These are phyloP conservation scores for Papilionanthe hybrid DNA, from an alignment of 116 monocot species.

Conservation along the genomic window DNA sequence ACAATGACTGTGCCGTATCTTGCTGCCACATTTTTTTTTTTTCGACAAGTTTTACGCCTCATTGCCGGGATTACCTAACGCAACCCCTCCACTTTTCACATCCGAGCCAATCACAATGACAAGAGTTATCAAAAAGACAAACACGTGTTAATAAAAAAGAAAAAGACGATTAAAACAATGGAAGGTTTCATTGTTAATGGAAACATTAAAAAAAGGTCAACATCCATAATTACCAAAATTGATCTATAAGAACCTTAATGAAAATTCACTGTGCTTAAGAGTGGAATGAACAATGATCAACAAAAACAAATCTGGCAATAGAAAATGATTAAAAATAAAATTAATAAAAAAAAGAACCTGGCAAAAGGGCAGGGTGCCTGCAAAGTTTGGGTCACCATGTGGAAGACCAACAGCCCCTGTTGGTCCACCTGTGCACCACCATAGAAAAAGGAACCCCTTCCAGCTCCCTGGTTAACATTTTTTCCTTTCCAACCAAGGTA, in stretches of 20 bases:
- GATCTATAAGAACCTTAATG: neutral
- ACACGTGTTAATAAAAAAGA: neutral
- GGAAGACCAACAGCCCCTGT: constrained; percentile 58
- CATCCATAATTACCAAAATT: neutral
- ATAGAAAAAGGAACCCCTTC: constrained; percentile 56
- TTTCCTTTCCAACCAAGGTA: constrained; percentile 43
- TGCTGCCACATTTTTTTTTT: no score
- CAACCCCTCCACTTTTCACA: no score
- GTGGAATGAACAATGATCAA: neutral
- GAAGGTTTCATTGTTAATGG: neutral
- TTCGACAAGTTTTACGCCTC: no score
- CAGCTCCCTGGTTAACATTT: constrained; percentile 39
- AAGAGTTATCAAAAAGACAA: no score
- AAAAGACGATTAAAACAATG: neutral
- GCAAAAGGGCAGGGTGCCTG: constrained; percentile 77
- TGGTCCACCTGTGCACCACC: constrained; percentile 64
- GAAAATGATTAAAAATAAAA: no score
- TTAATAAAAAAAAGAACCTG: constrained; percentile 33
- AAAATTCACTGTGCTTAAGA: neutral
- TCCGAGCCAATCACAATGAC: no score
- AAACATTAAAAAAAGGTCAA: neutral
- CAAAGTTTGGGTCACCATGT: constrained; percentile 75
- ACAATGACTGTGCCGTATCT: no score
- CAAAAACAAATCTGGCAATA: neutral
- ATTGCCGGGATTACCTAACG: no score